These are phyloP conservation scores for Castanea crenata DNA, from an alignment of 306 rosid species.

Conservation along the genomic window DNA sequence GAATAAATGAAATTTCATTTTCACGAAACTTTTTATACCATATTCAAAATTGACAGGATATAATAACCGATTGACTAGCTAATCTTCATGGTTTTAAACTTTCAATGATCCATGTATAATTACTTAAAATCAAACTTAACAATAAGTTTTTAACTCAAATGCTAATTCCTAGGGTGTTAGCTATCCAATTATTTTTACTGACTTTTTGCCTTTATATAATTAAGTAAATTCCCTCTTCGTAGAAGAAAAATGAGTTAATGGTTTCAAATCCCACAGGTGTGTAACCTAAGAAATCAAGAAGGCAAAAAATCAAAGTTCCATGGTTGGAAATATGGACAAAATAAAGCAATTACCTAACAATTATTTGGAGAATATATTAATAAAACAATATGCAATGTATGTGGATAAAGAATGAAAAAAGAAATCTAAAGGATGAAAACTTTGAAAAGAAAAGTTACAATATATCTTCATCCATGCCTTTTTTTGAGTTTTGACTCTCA, in stretches of 20 bases:
- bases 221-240: too few relatives aligned
- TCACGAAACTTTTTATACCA: neutral
- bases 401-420: neutral
- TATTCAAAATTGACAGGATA: neutral
- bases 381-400: neutral
- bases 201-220: too few relatives aligned
- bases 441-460: too few relatives aligned
- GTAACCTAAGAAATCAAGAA: too few relatives aligned
- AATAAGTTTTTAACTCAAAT: too few relatives aligned
- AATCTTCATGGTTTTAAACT: neutral
- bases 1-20: neutral
- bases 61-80: neutral
- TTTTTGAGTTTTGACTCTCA: too few relatives aligned
- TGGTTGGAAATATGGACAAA: neutral
- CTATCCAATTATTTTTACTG: too few relatives aligned
- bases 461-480: too few relatives aligned
- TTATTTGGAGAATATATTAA: neutral
- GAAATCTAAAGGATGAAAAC: neutral
- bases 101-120: neutral
- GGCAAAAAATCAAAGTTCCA: neutral
- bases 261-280: too few relatives aligned
- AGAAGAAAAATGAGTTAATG: too few relatives aligned
- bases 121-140: neutral
- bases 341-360: neutral
- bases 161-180: too few relatives aligned